Conservation (phyloP, 768 basidiomycete genomes). For the Hericium alpestre region DNA sequence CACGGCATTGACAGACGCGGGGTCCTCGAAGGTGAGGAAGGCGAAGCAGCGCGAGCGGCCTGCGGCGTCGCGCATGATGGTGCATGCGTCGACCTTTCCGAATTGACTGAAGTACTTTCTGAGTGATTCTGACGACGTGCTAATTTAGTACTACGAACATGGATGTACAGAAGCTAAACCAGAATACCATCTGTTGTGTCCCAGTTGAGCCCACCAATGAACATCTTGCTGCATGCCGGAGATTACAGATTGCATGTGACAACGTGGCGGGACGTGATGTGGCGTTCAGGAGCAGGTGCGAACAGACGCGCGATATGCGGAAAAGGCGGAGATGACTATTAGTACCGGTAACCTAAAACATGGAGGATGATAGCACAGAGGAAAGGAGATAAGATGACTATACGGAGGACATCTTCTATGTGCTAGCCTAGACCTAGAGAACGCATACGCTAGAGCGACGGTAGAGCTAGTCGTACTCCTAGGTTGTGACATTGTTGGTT, state of each 20-base stretch:
- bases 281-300: slow-evolving; percentile 3
- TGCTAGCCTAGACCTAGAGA: slow-evolving; percentile 49
- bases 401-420: slow-evolving; percentile 41
- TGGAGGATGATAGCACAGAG: slow-evolving; percentile 32
- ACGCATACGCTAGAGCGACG: slow-evolving; percentile 16
- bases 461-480: slow-evolving; percentile 15
- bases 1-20: slow-evolving; percentile 84
- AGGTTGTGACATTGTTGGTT: slow-evolving; percentile 8
- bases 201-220: slow-evolving; percentile 97
- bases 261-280: slow-evolving; percentile 6
- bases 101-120: slow-evolving; percentile 87
- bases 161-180: slow-evolving; percentile 24
- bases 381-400: slow-evolving; percentile 47
- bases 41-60: slow-evolving; percentile 94
- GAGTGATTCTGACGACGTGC: slow-evolving; percentile 43
- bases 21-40: slow-evolving; percentile 89
- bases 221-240: slow-evolving; percentile 79
- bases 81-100: slow-evolving; percentile 91
- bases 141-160: slow-evolving; percentile 28
- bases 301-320: slow-evolving; percentile 18
- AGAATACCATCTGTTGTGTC: slow-evolving; percentile 90
- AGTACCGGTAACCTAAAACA: slow-evolving; percentile 67
- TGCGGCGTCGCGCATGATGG: slow-evolving; percentile 92
- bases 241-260: neutral
- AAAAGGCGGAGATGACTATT: slow-evolving; percentile 53